phyloP scores from a whole-genome alignment of 75 land plant species.

The Adiantum capillusveneris region DNA sequence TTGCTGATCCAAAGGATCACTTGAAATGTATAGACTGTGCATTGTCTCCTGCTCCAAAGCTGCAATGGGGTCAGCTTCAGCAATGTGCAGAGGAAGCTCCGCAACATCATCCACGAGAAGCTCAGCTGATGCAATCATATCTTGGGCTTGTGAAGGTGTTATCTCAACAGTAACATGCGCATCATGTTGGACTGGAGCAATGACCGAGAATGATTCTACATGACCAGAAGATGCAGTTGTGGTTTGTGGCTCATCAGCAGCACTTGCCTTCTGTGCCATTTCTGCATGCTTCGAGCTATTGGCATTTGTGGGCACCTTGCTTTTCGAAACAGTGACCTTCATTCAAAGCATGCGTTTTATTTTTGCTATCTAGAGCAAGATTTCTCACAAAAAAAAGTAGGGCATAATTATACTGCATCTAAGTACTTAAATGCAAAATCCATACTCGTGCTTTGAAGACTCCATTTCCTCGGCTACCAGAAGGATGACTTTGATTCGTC shows the following conservation, averaged over 20 bases:
- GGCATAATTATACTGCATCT: not conserved
- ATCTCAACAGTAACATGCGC: not conserved
- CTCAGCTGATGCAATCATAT: not conserved
- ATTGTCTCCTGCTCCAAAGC: conserved; percentile 56
- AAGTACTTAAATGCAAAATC: not conserved
- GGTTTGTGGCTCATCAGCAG: no score
- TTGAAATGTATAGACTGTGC: conserved; percentile 58
- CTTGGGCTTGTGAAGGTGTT: not conserved
- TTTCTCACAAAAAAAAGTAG: not conserved
- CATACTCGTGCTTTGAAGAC: not conserved
- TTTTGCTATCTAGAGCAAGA: no score
- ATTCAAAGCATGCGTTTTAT: no score
- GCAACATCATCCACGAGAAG: not conserved
- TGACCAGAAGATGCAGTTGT: no score
- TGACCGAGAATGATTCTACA: no score
- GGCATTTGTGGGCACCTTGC: no score
- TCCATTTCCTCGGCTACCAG: not conserved
- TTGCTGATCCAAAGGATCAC: no score
- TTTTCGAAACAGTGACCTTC: no score
- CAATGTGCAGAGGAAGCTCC: conserved; percentile 14
- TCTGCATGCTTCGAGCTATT: no score
- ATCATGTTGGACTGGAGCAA: no score
- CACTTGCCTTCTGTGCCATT: no score
- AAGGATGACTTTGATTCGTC: conserved; percentile 29
- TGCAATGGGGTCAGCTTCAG: conserved; percentile 26